Evolutionary conservation across 495 filamentous ascomycete genomes (phyloP).

Genomic region (Podospora pseudoanserina): DNA sequence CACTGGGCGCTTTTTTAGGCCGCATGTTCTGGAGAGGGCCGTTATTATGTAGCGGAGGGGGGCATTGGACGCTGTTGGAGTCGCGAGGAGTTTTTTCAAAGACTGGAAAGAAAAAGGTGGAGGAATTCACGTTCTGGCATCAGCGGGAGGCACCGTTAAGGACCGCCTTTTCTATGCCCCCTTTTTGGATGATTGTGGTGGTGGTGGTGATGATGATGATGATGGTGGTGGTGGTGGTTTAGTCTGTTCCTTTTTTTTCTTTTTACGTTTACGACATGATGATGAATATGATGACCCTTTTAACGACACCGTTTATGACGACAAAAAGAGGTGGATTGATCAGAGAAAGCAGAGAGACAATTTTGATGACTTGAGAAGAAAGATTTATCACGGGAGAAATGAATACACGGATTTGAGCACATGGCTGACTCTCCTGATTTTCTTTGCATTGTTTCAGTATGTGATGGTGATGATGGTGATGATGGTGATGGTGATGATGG

Average conservation of each 20-base stretch:
- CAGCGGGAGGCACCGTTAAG: neutral
- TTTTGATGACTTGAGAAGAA: neutral
- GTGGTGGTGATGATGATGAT: neutral
- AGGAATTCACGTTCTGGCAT: neutral
- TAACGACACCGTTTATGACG: neutral
- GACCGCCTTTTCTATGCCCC: neutral
- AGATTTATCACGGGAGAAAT: neutral
- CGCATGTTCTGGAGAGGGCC: neutral
- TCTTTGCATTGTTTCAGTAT: neutral
- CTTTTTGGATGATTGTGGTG: neutral
- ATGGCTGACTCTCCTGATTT: neutral
- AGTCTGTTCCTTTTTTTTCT: neutral
- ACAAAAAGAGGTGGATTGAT: neutral
- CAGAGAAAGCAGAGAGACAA: neutral
- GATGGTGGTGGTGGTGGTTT: too few species aligned
- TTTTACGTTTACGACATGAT: neutral
- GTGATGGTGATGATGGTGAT: neutral
- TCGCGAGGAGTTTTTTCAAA: neutral
- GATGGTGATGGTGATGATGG: too few species aligned
- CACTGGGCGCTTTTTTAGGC: neutral
- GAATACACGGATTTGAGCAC: neutral
- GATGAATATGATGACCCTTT: neutral
- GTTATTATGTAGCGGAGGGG: neutral
- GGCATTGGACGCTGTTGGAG: neutral
- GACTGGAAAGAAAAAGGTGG: conserved; percentile 2